A percentile compares a stretch with the other conserved stretches of the same genome.
These are phyloP conservation scores for Thelephora terrestris DNA, from an alignment of 1,284 basidiomycete genomes.

Conservation along the genomic window DNA sequence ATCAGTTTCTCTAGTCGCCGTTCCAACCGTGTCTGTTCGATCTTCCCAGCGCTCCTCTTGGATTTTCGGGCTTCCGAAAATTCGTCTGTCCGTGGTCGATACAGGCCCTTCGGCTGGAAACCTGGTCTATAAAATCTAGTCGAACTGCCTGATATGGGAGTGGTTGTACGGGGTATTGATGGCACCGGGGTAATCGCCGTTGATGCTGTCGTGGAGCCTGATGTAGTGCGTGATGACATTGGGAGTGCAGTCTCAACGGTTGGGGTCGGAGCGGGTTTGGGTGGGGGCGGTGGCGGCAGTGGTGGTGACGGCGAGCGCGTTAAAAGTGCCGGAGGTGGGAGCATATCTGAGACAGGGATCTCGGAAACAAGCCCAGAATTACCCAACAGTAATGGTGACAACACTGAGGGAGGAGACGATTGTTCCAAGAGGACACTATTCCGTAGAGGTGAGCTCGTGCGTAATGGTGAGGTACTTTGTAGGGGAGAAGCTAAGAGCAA, in stretches of 20 bases:
- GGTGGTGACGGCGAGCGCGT: neutral
- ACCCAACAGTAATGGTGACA: too few species aligned
- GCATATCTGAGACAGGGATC: too few species aligned
- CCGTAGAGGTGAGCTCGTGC: neutral
- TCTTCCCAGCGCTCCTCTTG: slow-evolving; percentile 49
- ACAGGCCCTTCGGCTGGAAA: slow-evolving; percentile 74
- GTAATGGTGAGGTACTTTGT: slow-evolving; percentile 11
- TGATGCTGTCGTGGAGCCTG: slow-evolving; percentile 17
- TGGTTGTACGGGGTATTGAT: slow-evolving; percentile 11
- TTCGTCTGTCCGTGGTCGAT: slow-evolving; percentile 65
- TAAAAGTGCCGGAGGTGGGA: neutral
- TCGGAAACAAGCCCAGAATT: too few species aligned
- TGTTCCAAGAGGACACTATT: neutral
- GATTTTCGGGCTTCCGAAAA: slow-evolving; percentile 52
- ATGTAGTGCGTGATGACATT: slow-evolving; percentile 9
- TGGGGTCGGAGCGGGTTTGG: slow-evolving; percentile 3
- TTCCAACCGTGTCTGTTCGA: slow-evolving; percentile 74
- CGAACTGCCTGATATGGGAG: slow-evolving; percentile 14
- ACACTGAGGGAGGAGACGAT: neutral
- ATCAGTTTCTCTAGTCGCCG: slow-evolving; percentile 81
- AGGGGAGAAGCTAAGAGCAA: slow-evolving; percentile 4
- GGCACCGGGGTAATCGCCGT: slow-evolving; percentile 13
- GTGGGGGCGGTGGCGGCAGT: slow-evolving; percentile 5
- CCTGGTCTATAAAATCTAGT: slow-evolving; percentile 65
- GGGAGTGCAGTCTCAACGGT: slow-evolving; percentile 7